Base-by-base conservation (phyloP, 2,329 filamentous ascomycete species). In the Phaeophleospora eucalypticola region DNA sequence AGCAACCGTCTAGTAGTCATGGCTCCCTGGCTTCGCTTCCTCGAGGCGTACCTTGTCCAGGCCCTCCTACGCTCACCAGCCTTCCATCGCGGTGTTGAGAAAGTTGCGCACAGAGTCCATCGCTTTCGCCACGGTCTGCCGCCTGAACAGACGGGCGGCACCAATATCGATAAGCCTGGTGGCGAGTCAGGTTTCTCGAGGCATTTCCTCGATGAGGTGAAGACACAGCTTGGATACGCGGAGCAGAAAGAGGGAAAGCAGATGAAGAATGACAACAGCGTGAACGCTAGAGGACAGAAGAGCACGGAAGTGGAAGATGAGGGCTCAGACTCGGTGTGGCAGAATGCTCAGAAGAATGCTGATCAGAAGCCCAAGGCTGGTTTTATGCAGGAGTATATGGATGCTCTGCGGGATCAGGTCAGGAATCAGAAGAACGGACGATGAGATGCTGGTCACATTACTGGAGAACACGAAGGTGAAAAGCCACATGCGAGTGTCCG, bases 51-150 rank as follows among this genome's bases (percentile, higher is more conserved):
- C 50, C 48, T 52, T 41, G 60, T 58, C 7, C 53, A 60, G 34
- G 59, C 78, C 69, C 72, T 82, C 45, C 70, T 81, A 35, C 65
- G 67, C 43, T 79, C 75, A 44, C 76, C 76, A 2, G 61, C 69
- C 29, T 82, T 81, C 67, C 79, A 81, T 57, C 70, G 72, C 44
- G 68, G 59, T 19, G 75, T 81, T 15, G 71, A 74, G 18, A 71
- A 70, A 46, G 68, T 76, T 10, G 77, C 80, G 40, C 68, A 67
- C 49, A 65, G 64, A 46, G 68, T 76, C 47, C 68, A 73, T 51
- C 62, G 67, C 24, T 56, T 76, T 12, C 63, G 64, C 15, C 65
- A 75, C 50, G 74, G 73, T 39, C 71, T 73, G 36, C 73, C 78
- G 47, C 70, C 64, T 9, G 69, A 68, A 55, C 75, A 73, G 57